A percentile compares a stretch with the other conserved stretches of the same genome.
phyloP scores from a whole-genome alignment of 371 early-diverging fungal genomes.

The Zopfochytrium polystomum region DNA sequence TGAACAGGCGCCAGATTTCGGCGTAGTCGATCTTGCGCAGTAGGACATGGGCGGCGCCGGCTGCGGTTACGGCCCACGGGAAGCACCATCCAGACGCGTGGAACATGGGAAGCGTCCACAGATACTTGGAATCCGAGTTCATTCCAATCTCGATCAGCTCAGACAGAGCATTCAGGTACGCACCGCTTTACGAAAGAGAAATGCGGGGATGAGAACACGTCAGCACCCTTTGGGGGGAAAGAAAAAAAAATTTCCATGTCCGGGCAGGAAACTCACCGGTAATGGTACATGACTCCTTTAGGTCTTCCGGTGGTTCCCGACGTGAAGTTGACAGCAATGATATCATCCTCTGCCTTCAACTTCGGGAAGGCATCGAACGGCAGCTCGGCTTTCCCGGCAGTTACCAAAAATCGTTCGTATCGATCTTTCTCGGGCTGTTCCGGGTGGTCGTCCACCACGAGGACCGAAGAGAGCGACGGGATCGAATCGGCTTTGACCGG shows the following conservation, averaged over 20 bases:
- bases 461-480: too few relatives aligned
- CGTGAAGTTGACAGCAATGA: conserved; percentile 54
- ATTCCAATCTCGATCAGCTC: conserved; percentile 53
- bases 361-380: conserved; percentile 55
- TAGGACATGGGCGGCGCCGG: conserved; percentile 57
- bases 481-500: too few relatives aligned
- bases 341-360: conserved; percentile 50
- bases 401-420: conserved; percentile 51
- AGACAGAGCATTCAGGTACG: conserved; percentile 54
- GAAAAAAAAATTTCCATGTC: background rate
- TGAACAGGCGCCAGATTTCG: conserved; percentile 57
- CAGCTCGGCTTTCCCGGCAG: conserved; percentile 17
- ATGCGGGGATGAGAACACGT: background rate
- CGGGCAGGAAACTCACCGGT: background rate
- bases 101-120: conserved; percentile 67
- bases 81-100: conserved; percentile 70
- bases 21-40: conserved; percentile 60
- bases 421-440: conserved; percentile 33
- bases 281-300: conserved; percentile 46
- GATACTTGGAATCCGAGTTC: conserved; percentile 48
- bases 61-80: conserved; percentile 63
- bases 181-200: conserved; percentile 46
- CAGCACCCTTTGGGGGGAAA: background rate
- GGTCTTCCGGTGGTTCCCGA: conserved; percentile 67
- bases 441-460: too few relatives aligned